phyloP scores from a whole-genome alignment of 2,329 filamentous ascomycete species.

The Fusarium solani-melongenae region DNA sequence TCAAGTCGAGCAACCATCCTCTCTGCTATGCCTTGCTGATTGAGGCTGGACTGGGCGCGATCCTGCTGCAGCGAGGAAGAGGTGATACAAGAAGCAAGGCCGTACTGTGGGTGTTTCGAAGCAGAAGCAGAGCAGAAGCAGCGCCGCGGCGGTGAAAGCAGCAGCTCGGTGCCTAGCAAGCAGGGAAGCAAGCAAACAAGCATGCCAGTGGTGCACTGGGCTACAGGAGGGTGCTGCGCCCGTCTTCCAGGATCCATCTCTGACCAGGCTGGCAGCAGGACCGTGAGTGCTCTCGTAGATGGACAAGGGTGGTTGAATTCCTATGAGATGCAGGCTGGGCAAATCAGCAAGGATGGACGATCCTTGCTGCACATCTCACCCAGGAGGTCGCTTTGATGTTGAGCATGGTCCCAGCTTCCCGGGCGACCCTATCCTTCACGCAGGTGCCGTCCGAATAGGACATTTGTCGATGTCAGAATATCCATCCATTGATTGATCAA shows the following conservation, averaged over 20 bases:
- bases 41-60: constrained; percentile 25
- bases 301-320: constrained; percentile 14
- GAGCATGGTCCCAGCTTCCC: constrained; percentile 26
- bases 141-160: constrained; percentile 11
- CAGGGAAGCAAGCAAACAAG: constrained; percentile 9
- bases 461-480: constrained; percentile 16
- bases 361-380: constrained; percentile 23
- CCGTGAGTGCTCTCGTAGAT: constrained; percentile 6
- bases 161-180: constrained; percentile 14
- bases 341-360: constrained; percentile 23
- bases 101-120: constrained; percentile 9
- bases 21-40: constrained; percentile 13
- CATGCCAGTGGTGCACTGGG: constrained; percentile 30
- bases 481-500: constrained; percentile 11
- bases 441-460: constrained; percentile 11
- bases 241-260: constrained; percentile 11
- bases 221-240: constrained; percentile 30
- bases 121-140: constrained; percentile 7
- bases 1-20: constrained; percentile 34
- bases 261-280: constrained; percentile 23
- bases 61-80: constrained; percentile 21
- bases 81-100: constrained; percentile 30
- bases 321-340: constrained; percentile 23
- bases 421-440: constrained; percentile 18
- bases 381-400: background rate